These are phyloP conservation scores for Pontederia paniculata DNA, from an alignment of 176 grass and related monocot genomes.

Conservation along the genomic window DNA sequence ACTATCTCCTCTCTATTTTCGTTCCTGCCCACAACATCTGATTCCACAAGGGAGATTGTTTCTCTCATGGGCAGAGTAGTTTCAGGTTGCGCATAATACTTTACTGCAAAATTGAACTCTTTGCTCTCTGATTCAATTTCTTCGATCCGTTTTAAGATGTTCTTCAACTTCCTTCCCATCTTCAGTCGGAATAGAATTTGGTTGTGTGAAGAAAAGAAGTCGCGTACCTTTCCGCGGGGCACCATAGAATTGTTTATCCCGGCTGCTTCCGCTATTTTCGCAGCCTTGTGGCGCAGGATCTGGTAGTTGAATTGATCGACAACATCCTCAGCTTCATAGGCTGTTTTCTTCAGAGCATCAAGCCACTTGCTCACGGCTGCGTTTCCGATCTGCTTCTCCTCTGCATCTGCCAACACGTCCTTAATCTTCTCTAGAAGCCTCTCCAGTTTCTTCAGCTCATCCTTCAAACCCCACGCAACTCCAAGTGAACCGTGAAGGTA, in stretches of 20 bases:
- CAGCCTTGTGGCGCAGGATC: slow-evolving; percentile 14
- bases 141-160: slow-evolving; percentile 12
- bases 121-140: not conserved
- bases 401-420: slow-evolving; percentile 4
- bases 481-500: not conserved
- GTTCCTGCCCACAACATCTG: slow-evolving; percentile 13
- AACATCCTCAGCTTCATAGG: slow-evolving; percentile 30
- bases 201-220: not conserved
- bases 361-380: slow-evolving; percentile 4
- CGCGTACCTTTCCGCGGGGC: not conserved
- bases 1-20: slow-evolving; percentile 23
- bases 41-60: slow-evolving; percentile 11
- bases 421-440: not conserved
- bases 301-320: slow-evolving; percentile 30
- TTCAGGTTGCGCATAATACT: too few species aligned
- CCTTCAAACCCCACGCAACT: slow-evolving; percentile 7
- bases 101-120: too few species aligned
- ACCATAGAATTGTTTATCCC: not conserved
- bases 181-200: slow-evolving; percentile 7
- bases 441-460: slow-evolving; percentile 2
- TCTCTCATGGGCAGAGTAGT: not conserved
- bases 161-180: slow-evolving; percentile 15
- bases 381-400: not conserved
- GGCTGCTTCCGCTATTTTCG: not conserved
- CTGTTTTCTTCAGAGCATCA: slow-evolving; percentile 7